Evolutionary conservation across 2,329 filamentous ascomycete species (phyloP).

Genomic region (Periconia sp.): DNA sequence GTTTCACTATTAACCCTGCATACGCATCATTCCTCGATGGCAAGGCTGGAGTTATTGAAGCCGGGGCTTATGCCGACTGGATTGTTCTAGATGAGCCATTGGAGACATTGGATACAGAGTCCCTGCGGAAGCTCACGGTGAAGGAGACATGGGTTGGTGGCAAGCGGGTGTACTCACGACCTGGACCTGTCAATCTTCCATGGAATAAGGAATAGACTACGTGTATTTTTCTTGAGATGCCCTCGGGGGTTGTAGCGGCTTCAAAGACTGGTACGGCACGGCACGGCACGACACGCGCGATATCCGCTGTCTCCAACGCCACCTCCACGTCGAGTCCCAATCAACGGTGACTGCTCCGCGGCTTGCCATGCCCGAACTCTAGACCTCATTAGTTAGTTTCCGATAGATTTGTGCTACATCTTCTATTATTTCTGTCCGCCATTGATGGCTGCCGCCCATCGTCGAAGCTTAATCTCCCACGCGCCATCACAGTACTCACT

Average conservation of each 20-base stretch:
- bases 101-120: slow-evolving; percentile 57
- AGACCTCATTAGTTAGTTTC: too few species aligned
- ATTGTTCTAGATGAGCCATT: slow-evolving; percentile 69
- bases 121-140: slow-evolving; percentile 61
- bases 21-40: slow-evolving; percentile 66
- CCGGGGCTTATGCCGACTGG: slow-evolving; percentile 72
- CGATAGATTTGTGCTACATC: neutral
- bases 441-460: slow-evolving; percentile 10
- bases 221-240: too few species aligned
- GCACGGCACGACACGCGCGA: too few species aligned
- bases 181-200: slow-evolving; percentile 15
- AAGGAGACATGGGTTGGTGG: slow-evolving; percentile 74
- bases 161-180: slow-evolving; percentile 43
- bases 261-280: too few species aligned
- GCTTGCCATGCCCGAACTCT: too few species aligned
- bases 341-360: too few species aligned
- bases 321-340: too few species aligned
- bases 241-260: too few species aligned
- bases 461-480: slow-evolving; percentile 15
- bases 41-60: slow-evolving; percentile 63
- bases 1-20: slow-evolving; percentile 67
- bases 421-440: slow-evolving; percentile 4
- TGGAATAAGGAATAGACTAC: slow-evolving; percentile 2
- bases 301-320: too few species aligned
- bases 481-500: slow-evolving; percentile 33